These are phyloP conservation scores for Termitomyces sp. DNA, from an alignment of 768 basidiomycete genomes.

Conservation along the genomic window DNA sequence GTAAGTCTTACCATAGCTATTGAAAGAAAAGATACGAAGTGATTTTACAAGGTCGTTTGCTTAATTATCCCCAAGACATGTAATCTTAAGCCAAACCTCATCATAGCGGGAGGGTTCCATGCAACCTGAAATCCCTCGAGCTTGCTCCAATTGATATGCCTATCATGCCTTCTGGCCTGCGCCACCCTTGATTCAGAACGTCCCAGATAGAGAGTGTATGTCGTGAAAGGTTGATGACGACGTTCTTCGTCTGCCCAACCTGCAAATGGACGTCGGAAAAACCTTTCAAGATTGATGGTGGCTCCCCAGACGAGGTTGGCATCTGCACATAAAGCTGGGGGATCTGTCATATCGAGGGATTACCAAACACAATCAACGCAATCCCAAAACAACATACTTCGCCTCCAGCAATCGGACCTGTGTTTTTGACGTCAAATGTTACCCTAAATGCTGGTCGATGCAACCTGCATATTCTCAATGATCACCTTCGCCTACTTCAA, in stretches of 20 bases:
- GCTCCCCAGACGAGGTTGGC: conserved; percentile 47
- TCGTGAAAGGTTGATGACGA: conserved; percentile 46
- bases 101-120: conserved; percentile 14
- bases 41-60: conserved; percentile 27
- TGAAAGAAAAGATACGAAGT: background rate
- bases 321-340: conserved; percentile 60
- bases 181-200: conserved; percentile 57
- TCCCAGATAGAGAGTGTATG: conserved; percentile 63
- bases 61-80: conserved; percentile 29
- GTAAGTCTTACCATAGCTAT: conserved; percentile 26
- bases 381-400: conserved; percentile 39
- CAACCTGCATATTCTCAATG: conserved; percentile 39
- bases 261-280: conserved; percentile 47
- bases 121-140: conserved; percentile 39
- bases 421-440: conserved; percentile 56
- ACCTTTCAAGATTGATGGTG: conserved; percentile 55
- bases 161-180: conserved; percentile 51
- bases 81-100: background rate
- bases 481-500: conserved; percentile 7
- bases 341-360: conserved; percentile 33
- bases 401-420: conserved; percentile 49
- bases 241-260: conserved; percentile 34
- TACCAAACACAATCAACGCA: background rate
- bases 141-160: conserved; percentile 55
- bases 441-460: conserved; percentile 60